Conservation (phyloP, 805 yeast species). For the Wickerhamomyces bovis region DNA sequence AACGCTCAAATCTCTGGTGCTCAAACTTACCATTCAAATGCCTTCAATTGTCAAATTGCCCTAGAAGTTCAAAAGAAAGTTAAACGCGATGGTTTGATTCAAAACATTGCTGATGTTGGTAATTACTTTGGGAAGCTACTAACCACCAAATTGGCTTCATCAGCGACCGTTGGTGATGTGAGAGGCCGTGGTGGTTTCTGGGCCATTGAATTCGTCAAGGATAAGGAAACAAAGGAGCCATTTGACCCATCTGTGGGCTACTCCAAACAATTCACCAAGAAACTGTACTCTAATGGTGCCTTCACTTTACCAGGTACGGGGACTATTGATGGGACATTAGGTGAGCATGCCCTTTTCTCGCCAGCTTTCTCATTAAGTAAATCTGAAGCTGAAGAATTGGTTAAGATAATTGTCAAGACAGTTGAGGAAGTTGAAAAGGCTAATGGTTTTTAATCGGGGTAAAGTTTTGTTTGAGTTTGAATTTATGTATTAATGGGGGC, state of each 20-base stretch:
- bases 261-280: slow-evolving; percentile 27
- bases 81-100: slow-evolving; percentile 29
- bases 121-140: slow-evolving; percentile 35
- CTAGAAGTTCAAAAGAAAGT: slow-evolving; percentile 39
- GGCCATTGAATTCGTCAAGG: slow-evolving; percentile 45
- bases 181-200: slow-evolving; percentile 54
- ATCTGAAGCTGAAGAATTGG: slow-evolving; percentile 32
- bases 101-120: slow-evolving; percentile 38
- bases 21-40: slow-evolving; percentile 45
- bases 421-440: slow-evolving; percentile 6
- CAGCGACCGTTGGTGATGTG: slow-evolving; percentile 40
- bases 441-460: background rate
- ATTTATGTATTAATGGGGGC: background rate
- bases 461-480: background rate
- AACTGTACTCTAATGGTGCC: slow-evolving; percentile 35
- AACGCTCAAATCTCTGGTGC: slow-evolving; percentile 32
- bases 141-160: slow-evolving; percentile 24
- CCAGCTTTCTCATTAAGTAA: slow-evolving; percentile 38
- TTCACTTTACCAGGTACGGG: slow-evolving; percentile 36
- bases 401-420: slow-evolving; percentile 21
- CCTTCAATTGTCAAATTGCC: slow-evolving; percentile 41
- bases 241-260: slow-evolving; percentile 29
- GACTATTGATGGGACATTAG: slow-evolving; percentile 32
- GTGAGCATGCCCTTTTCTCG: slow-evolving; percentile 42
- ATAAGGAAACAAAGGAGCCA: slow-evolving; percentile 40